Percentiles rank a stretch among this genome's conserved stretches.
phyloP scores from a whole-genome alignment of 306 rosid genomes.

The Gastrolobium villosum region DNA sequence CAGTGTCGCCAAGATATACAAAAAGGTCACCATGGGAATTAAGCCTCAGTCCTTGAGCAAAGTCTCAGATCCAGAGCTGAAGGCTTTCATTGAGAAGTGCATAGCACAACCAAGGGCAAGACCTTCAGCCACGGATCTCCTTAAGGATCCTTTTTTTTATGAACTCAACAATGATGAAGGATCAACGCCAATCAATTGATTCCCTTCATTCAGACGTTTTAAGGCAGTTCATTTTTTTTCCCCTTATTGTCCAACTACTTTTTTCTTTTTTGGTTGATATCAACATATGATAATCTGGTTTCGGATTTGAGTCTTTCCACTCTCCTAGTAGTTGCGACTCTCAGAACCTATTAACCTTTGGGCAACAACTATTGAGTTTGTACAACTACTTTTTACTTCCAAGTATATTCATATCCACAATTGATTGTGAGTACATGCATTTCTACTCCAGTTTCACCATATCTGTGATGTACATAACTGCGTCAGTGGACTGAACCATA shows the following conservation, averaged over 20 bases:
- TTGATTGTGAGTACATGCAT: conserved; percentile 27
- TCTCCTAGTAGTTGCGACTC: too few relatives aligned
- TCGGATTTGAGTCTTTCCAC: too few relatives aligned
- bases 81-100: conserved; percentile 84
- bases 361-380: too few relatives aligned
- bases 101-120: conserved; percentile 88
- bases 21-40: conserved; percentile 76
- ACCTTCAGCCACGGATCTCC: conserved; percentile 90
- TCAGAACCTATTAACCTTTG: too few relatives aligned
- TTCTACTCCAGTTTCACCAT: conserved; percentile 16
- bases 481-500: conserved; percentile 25
- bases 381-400: conserved; percentile 15
- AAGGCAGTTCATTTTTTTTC: background rate
- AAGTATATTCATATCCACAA: conserved; percentile 15
- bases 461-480: conserved; percentile 40
- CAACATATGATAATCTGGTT: too few relatives aligned
- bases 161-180: conserved; percentile 63
- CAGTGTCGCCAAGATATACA: conserved; percentile 85
- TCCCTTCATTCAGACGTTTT: background rate
- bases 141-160: conserved; percentile 80
- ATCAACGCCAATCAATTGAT: conserved; percentile 46
- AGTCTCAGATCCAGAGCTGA: conserved; percentile 73
- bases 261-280: background rate
- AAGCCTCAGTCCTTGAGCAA: conserved; percentile 74
- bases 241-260: background rate